A percentile compares a stretch with the other conserved stretches of the same genome.
Evolutionary conservation across 192 early-diverging fungal genomes (phyloP).

Genomic region (Coemansia sp.): DNA sequence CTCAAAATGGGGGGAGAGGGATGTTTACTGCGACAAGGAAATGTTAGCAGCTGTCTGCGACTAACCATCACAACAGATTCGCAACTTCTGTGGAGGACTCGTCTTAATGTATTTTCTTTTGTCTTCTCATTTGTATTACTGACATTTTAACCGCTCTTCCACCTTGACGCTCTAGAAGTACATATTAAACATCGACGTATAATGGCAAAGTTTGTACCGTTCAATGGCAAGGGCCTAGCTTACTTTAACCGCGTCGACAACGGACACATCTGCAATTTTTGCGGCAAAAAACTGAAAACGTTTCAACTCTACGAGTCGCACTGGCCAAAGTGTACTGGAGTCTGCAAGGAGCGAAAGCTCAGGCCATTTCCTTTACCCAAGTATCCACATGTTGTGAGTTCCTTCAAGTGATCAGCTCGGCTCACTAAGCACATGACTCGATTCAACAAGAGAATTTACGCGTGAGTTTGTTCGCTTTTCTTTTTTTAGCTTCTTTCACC

Average conservation of each 20-base stretch:
- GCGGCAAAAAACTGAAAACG: conserved; percentile 30
- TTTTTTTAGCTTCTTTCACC: not conserved
- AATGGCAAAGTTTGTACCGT: conserved; percentile 49
- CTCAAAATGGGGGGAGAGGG: not conserved
- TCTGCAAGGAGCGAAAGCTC: conserved; percentile 40
- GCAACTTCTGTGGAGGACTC: too few species aligned
- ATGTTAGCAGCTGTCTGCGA: not conserved
- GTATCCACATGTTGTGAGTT: conserved; percentile 29
- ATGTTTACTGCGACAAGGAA: too few species aligned
- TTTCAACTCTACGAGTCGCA: conserved; percentile 39
- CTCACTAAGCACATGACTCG: not conserved
- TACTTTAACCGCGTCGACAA: conserved; percentile 31
- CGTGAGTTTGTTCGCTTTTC: not conserved
- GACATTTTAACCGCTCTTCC: not conserved
- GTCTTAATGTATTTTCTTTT: not conserved
- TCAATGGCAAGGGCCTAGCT: conserved; percentile 38
- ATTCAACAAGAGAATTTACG: too few species aligned
- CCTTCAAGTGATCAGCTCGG: conserved; percentile 20
- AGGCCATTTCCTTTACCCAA: conserved; percentile 25
- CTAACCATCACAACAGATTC: not conserved
- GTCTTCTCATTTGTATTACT: not conserved
- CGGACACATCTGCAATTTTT: conserved; percentile 30
- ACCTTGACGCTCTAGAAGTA: not conserved
- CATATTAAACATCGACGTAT: not conserved
- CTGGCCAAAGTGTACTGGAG: conserved; percentile 51